Evolutionary conservation across 495 filamentous ascomycete genomes (phyloP).

Genomic region (Immersiella caudata): DNA sequence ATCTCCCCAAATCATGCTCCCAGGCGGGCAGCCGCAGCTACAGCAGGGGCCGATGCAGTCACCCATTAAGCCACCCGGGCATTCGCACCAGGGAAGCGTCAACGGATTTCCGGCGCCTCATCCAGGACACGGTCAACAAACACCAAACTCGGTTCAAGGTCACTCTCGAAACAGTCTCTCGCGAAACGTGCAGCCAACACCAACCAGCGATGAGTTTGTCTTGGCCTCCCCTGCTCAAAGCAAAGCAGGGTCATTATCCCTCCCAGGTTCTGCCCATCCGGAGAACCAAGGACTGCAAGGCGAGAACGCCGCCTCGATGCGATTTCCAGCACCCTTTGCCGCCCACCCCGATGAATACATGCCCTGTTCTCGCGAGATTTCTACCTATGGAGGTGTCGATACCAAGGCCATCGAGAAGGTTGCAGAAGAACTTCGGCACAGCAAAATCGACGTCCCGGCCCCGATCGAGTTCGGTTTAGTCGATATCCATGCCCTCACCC

Average conservation of each 20-base stretch:
- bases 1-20: constrained; percentile 52
- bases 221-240: constrained; percentile 45
- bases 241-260: constrained; percentile 41
- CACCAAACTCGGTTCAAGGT: constrained; percentile 32
- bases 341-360: constrained; percentile 55
- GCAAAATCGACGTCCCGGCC: constrained; percentile 72
- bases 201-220: constrained; percentile 44
- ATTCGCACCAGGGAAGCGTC: constrained; percentile 45
- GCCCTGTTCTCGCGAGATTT: constrained; percentile 62
- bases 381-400: constrained; percentile 67
- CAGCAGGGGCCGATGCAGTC: constrained; percentile 50
- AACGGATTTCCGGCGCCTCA: constrained; percentile 58
- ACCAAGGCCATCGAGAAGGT: constrained; percentile 62
- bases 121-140: constrained; percentile 44
- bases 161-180: constrained; percentile 47
- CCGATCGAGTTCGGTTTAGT: constrained; percentile 82
- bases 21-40: constrained; percentile 52
- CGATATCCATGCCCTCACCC: constrained; percentile 88
- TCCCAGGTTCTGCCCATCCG: constrained; percentile 38
- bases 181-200: constrained; percentile 46
- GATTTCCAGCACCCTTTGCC: constrained; percentile 39
- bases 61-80: constrained; percentile 52
- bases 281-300: constrained; percentile 34
- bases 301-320: constrained; percentile 29
- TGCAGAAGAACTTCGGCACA: constrained; percentile 62